Conservation (phyloP, 1,139 yeast genomes). For the Pichia kudriavzevii region DNA sequence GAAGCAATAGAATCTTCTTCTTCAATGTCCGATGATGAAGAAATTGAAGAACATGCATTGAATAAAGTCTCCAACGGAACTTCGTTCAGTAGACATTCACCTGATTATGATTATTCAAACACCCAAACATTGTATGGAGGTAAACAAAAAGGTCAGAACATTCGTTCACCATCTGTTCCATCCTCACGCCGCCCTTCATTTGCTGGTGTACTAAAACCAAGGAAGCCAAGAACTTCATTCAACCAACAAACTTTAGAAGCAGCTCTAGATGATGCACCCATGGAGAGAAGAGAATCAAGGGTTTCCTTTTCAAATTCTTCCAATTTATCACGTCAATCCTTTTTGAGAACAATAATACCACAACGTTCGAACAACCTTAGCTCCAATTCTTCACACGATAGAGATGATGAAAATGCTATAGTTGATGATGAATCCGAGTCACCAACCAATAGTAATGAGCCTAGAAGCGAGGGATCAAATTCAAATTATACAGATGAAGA, state of each 20-base stretch:
- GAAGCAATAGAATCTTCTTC: constrained; percentile 32
- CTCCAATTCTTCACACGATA: constrained; percentile 12
- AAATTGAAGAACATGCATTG: constrained; percentile 30
- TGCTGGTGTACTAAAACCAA: constrained; percentile 28
- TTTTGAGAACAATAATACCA: constrained; percentile 25
- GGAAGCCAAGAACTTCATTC: constrained; percentile 28
- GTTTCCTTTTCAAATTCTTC: constrained; percentile 30
- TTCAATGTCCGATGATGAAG: constrained; percentile 29
- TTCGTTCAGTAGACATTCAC: no score
- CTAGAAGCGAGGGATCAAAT: constrained; percentile 9
- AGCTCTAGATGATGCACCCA: constrained; percentile 27
- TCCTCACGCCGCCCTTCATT: constrained; percentile 27
- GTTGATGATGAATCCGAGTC: constrained; percentile 10
- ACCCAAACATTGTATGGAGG: no score
- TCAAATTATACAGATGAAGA: constrained; percentile 58
- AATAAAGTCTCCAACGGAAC: no score
- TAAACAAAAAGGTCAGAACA: no score
- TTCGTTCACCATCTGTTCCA: constrained; percentile 21
- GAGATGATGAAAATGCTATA: constrained; percentile 12
- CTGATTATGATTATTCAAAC: constrained; percentile 1
- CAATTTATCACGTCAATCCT: constrained; percentile 29
- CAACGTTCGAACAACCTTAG: constrained; percentile 18
- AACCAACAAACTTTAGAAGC: constrained; percentile 27
- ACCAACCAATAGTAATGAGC: constrained; percentile 8
- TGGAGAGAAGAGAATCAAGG: constrained; percentile 26